phyloP scores from a whole-genome alignment of 225 moss, liverwort and hornwort species.

The Thuidium tamariscinum region DNA sequence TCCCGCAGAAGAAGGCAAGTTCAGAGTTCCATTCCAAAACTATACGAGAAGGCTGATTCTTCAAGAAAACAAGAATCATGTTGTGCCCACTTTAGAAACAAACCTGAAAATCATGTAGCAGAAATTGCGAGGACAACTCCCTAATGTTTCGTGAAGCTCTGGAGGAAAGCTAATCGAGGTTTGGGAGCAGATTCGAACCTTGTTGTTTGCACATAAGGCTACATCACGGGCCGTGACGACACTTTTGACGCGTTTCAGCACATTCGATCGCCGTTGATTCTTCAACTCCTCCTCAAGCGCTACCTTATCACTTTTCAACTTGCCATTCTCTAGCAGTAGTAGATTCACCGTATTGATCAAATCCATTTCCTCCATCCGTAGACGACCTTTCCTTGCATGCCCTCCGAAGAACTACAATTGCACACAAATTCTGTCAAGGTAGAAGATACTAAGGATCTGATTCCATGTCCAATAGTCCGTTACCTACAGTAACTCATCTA shows the following conservation, averaged over 20 bases:
- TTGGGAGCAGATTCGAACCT: slow-evolving; percentile 24
- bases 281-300: slow-evolving; percentile 82
- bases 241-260: slow-evolving; percentile 58
- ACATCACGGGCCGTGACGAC: slow-evolving; percentile 74
- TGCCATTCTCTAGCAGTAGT: slow-evolving; percentile 63
- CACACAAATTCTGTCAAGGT: background rate
- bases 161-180: background rate
- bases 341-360: slow-evolving; percentile 94
- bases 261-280: slow-evolving; percentile 55
- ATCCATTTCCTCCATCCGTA: slow-evolving; percentile 78
- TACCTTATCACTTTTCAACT: slow-evolving; percentile 76
- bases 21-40: background rate
- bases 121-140: background rate
- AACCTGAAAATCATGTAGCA: background rate
- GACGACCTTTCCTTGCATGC: slow-evolving; percentile 65
- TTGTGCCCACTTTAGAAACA: background rate
- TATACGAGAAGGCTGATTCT: background rate
- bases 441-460: background rate
- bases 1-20: background rate
- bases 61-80: background rate
- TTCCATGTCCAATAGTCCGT: background rate
- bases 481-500: background rate
- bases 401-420: slow-evolving; percentile 65
- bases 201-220: slow-evolving; percentile 69
- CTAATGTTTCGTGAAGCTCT: background rate